phyloP scores from a whole-genome alignment of 2,329 filamentous ascomycete species.

The Aspergillus udagawae region DNA sequence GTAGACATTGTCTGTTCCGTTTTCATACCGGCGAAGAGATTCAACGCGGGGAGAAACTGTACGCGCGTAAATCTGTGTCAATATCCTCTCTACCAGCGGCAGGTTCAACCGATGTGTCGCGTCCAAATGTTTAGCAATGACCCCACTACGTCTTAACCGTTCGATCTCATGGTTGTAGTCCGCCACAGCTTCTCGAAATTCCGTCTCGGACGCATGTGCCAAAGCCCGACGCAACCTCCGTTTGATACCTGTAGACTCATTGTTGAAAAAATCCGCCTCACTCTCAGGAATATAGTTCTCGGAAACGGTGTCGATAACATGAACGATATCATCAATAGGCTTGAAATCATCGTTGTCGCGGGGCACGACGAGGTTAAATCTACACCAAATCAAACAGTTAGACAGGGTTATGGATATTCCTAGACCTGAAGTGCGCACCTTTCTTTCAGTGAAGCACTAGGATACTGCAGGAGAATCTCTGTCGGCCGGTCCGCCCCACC shows the following conservation, averaged over 20 bases:
- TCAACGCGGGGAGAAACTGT: conserved; percentile 89
- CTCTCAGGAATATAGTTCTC: conserved; percentile 73
- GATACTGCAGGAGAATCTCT: conserved; percentile 74
- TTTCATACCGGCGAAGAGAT: conserved; percentile 76
- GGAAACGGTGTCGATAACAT: conserved; percentile 65
- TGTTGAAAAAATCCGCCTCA: conserved; percentile 63
- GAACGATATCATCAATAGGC: conserved; percentile 63
- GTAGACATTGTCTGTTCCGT: conserved; percentile 90
- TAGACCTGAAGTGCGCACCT: conserved; percentile 44
- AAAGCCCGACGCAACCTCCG: conserved; percentile 73
- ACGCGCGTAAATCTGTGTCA: conserved; percentile 84
- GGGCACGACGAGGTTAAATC: conserved; percentile 72
- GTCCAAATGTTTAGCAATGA: conserved; percentile 68
- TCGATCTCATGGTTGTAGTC: conserved; percentile 73
- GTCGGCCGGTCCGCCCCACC: conserved; percentile 41
- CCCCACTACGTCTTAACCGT: conserved; percentile 63
- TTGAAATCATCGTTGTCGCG: conserved; percentile 73
- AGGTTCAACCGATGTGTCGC: conserved; percentile 65
- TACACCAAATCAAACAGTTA: conserved; percentile 24
- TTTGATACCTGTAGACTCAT: conserved; percentile 69
- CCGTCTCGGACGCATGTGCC: conserved; percentile 61
- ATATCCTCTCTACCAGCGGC: conserved; percentile 72
- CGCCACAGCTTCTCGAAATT: conserved; percentile 68
- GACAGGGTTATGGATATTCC: not conserved
- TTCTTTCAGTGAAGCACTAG: conserved; percentile 66